Conservation (phyloP, 225 moss, liverwort and hornwort genomes). For the Sphagnum contortum region DNA sequence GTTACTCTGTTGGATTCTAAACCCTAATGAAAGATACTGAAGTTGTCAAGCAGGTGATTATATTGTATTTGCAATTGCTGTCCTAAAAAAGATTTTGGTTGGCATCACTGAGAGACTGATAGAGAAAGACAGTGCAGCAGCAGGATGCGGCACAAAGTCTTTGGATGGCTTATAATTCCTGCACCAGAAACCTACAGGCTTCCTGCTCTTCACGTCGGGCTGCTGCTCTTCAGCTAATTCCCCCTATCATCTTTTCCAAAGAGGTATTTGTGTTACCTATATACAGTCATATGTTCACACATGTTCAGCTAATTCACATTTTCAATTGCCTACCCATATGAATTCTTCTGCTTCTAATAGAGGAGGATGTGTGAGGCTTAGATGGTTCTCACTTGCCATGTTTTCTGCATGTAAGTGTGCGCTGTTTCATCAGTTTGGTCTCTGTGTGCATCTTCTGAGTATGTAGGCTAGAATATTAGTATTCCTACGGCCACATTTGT, state of each 20-base stretch:
- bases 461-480: too few relatives aligned
- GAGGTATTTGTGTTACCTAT: slow-evolving; percentile 17
- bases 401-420: neutral
- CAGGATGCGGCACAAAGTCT: slow-evolving; percentile 33
- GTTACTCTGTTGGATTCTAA: neutral
- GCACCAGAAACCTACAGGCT: slow-evolving; percentile 35
- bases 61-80: neutral
- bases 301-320: slow-evolving; percentile 3
- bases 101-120: slow-evolving; percentile 16
- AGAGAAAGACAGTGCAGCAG: slow-evolving; percentile 47
- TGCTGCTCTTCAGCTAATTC: slow-evolving; percentile 44
- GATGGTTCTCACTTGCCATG: neutral
- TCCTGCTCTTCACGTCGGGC: slow-evolving; percentile 37
- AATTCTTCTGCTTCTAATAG: neutral
- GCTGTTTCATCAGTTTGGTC: neutral
- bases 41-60: neutral
- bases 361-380: slow-evolving; percentile 1
- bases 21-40: neutral
- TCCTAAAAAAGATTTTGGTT: neutral
- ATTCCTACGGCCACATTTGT: too few relatives aligned
- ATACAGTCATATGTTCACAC: neutral
- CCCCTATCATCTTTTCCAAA: slow-evolving; percentile 42
- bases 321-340: slow-evolving; percentile 2
- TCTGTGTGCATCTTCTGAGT: too few relatives aligned
- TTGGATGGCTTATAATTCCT: slow-evolving; percentile 34